Percentiles rank a stretch among this genome's conserved stretches.
Evolutionary conservation across 2,329 filamentous ascomycete species (phyloP).

Genomic region (Fusarium kyushuense): DNA sequence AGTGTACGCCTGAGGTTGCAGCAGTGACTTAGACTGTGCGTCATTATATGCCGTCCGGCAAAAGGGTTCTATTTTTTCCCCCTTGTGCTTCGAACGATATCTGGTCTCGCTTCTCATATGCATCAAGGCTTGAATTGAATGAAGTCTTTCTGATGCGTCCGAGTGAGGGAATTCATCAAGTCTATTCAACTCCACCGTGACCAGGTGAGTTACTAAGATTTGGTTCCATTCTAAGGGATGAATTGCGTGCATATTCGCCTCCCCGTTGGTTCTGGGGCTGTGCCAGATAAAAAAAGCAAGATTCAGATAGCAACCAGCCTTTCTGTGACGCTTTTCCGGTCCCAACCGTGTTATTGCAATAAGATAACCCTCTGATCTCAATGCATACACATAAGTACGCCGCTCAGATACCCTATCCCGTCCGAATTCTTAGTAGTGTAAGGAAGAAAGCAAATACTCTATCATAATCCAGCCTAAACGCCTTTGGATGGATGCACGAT

Average conservation of each 20-base stretch:
- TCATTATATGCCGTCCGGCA: constrained; percentile 36
- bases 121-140: constrained; percentile 27
- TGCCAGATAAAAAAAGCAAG: constrained; percentile 28
- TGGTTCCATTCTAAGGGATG: constrained; percentile 29
- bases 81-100: constrained; percentile 12
- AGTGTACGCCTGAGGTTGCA: constrained; percentile 35
- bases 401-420: constrained; percentile 35
- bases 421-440: constrained; percentile 43
- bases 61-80: constrained; percentile 9
- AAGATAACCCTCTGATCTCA: constrained; percentile 27
- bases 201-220: constrained; percentile 36
- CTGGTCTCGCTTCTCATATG: constrained; percentile 24
- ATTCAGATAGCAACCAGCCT: constrained; percentile 28
- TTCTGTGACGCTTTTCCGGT: constrained; percentile 28
- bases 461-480: constrained; percentile 51
- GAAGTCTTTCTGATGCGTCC: constrained; percentile 26
- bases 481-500: constrained; percentile 48
- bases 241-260: constrained; percentile 31
- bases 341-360: constrained; percentile 28
- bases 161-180: constrained; percentile 38
- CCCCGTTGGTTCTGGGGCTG: constrained; percentile 21
- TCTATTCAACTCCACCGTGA: constrained; percentile 38
- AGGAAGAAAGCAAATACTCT: constrained; percentile 45
- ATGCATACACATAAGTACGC: constrained; percentile 43
- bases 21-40: constrained; percentile 38